Conservation (phyloP, 2,329 filamentous ascomycete species). For the Arachnomyces sp. region DNA sequence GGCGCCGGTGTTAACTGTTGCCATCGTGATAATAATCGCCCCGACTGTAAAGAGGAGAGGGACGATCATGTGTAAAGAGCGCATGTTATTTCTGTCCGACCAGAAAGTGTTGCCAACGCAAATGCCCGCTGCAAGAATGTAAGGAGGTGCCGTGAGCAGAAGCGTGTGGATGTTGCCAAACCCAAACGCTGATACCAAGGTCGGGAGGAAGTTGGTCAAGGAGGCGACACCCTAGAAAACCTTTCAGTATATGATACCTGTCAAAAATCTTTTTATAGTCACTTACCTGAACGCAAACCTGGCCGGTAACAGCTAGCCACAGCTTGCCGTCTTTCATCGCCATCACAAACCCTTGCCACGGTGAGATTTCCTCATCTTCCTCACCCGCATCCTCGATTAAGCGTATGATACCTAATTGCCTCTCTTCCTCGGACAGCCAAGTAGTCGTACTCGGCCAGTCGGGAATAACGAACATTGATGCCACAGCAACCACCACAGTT, state of each 20-base stretch:
- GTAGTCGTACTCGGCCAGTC: slow-evolving; percentile 14
- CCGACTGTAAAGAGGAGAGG: slow-evolving; percentile 23
- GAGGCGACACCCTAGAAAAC: slow-evolving; percentile 1
- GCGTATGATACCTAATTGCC: not conserved
- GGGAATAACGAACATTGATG: slow-evolving; percentile 13
- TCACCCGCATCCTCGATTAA: slow-evolving; percentile 1
- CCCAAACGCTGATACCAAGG: slow-evolving; percentile 15
- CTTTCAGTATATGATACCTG: not conserved
- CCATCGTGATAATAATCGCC: slow-evolving; percentile 32
- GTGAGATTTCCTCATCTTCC: not conserved
- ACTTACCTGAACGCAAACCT: no score
- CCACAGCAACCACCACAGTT: slow-evolving; percentile 10
- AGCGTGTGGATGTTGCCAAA: slow-evolving; percentile 17
- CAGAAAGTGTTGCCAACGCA: slow-evolving; percentile 22
- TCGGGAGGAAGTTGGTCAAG: slow-evolving; percentile 15
- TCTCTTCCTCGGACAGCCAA: slow-evolving; percentile 10
- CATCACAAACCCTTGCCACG: not conserved
- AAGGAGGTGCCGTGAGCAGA: slow-evolving; percentile 20
- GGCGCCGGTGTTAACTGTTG: slow-evolving; percentile 20
- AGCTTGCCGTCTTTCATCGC: slow-evolving; percentile 1
- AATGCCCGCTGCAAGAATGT: slow-evolving; percentile 13
- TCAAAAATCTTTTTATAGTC: no score
- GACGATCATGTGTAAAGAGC: slow-evolving; percentile 26
- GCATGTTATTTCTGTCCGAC: slow-evolving; percentile 25
- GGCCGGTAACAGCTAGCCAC: not conserved